These are phyloP conservation scores for Nymphaea colorata DNA, from an alignment of 164 flowering plant genomes.

Conservation along the genomic window DNA sequence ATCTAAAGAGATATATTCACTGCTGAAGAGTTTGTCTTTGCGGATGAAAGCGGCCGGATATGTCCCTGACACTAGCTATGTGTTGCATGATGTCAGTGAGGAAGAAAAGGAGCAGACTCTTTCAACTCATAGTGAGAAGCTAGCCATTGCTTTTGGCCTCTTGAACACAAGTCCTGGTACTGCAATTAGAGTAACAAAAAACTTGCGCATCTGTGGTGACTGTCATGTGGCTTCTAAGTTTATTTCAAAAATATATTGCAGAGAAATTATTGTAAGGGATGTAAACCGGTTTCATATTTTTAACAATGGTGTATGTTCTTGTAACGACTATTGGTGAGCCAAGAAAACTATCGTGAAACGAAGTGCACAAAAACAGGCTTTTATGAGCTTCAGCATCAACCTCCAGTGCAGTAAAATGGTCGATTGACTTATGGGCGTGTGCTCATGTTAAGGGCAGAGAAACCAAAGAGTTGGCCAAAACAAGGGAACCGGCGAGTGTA, in stretches of 20 bases:
- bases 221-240: constrained; percentile 35
- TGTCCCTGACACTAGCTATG: constrained; percentile 30
- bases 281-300: constrained; percentile 32
- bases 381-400: too few species aligned
- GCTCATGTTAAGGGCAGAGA: too few species aligned
- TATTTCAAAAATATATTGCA: constrained; percentile 28
- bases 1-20: constrained; percentile 24
- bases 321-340: constrained; percentile 11
- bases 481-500: too few species aligned
- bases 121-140: constrained; percentile 32
- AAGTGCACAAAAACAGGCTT: too few species aligned
- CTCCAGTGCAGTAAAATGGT: too few species aligned
- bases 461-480: too few species aligned
- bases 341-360: too few species aligned
- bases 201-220: constrained; percentile 45
- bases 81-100: constrained; percentile 38
- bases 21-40: constrained; percentile 26
- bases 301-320: constrained; percentile 8
- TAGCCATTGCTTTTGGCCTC: constrained; percentile 46
- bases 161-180: constrained; percentile 26
- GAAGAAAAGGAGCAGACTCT: constrained; percentile 31
- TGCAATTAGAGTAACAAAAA: constrained; percentile 40
- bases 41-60: constrained; percentile 37
- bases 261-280: constrained; percentile 38
- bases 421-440: too few species aligned